These are phyloP conservation scores for Colletotrichum destructivum DNA, from an alignment of 2,329 filamentous ascomycete species.

Conservation along the genomic window DNA sequence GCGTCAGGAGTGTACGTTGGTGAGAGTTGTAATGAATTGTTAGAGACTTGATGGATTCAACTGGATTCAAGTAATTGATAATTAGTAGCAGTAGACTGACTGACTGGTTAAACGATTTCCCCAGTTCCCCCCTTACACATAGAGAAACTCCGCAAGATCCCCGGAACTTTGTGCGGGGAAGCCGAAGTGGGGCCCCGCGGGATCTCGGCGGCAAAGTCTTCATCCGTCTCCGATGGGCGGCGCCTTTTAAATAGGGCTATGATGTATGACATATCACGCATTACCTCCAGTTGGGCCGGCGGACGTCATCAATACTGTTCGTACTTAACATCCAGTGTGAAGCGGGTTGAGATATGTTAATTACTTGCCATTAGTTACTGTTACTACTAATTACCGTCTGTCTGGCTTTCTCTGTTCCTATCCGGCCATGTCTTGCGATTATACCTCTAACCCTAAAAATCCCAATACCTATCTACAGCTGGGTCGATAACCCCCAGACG, in stretches of 20 bases:
- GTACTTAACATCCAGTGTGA: no score
- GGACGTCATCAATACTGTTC: no score
- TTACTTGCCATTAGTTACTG: no score
- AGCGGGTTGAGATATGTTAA: no score
- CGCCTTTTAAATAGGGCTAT: not conserved
- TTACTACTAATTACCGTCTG: not conserved
- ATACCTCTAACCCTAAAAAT: not conserved
- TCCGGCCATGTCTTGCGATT: not conserved
- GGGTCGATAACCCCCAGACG: no score
- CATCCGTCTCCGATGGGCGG: slow-evolving; percentile 13
- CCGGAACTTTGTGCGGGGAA: slow-evolving; percentile 6
- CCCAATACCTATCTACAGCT: no score
- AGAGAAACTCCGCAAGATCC: not conserved
- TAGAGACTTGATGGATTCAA: not conserved
- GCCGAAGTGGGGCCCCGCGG: slow-evolving; percentile 1
- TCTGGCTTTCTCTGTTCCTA: fast-evolving
- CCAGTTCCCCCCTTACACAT: not conserved
- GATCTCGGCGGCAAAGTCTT: slow-evolving; percentile 13
- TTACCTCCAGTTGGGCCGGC: no score
- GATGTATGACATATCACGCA: no score
- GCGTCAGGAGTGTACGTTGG: no score
- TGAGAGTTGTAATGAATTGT: not conserved
- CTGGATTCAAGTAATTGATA: not conserved
- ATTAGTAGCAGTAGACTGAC: not conserved
- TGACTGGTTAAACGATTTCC: slow-evolving; percentile 25